Conservation (phyloP, 352 stramenopile species). For the Pythium coloratum region DNA sequence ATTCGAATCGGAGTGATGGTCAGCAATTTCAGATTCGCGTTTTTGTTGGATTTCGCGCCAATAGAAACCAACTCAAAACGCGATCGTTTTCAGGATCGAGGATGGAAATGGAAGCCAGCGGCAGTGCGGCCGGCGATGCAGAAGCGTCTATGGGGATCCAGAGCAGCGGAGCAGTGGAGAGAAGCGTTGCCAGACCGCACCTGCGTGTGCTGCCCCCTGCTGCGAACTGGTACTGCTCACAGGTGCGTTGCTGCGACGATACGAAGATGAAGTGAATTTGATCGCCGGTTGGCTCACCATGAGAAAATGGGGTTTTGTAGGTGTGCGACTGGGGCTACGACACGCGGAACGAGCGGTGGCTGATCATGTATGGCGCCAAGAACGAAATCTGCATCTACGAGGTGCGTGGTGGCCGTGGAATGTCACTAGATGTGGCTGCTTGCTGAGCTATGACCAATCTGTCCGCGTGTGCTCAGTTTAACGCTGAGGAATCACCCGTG, state of each 20-base stretch:
- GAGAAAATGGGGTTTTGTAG: conserved; percentile 24
- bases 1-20: conserved; percentile 13
- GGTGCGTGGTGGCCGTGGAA: conserved; percentile 30
- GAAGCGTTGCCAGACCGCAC: conserved; percentile 4
- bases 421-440: background rate
- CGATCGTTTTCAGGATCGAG: background rate
- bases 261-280: background rate
- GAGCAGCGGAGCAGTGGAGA: background rate
- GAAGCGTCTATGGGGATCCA: background rate
- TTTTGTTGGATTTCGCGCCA: conserved; percentile 16
- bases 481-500: background rate
- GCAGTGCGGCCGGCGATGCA: background rate
- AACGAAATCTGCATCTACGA: conserved; percentile 62
- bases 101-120: background rate
- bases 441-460: background rate
- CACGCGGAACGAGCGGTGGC: conserved; percentile 29
- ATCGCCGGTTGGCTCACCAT: background rate
- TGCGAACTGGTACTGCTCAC: conserved; percentile 79
- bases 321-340: conserved; percentile 65
- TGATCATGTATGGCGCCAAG: conserved; percentile 65
- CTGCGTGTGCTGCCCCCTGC: conserved; percentile 56
- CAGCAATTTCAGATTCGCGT: conserved; percentile 3
- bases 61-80: background rate
- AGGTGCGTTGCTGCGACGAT: conserved; percentile 36
- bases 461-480: conserved; percentile 7